phyloP scores from a whole-genome alignment of 2,329 filamentous ascomycete species.

The Ilyonectria mors-panacis region DNA sequence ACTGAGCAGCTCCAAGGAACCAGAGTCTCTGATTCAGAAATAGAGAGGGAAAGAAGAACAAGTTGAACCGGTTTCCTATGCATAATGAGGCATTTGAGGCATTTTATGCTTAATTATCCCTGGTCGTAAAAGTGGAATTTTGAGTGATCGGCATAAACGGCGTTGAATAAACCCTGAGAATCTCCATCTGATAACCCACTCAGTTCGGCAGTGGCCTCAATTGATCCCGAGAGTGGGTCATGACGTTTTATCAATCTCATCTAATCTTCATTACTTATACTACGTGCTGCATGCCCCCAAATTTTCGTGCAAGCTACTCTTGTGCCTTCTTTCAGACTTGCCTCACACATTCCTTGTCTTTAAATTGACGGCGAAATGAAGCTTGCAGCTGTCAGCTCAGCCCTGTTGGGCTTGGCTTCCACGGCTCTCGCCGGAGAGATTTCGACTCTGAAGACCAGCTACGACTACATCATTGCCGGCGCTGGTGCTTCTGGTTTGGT shows the following conservation, averaged over 20 bases:
- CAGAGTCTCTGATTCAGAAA: neutral
- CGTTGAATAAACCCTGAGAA: constrained; percentile 24
- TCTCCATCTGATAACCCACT: constrained; percentile 34
- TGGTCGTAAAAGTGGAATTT: constrained; percentile 2
- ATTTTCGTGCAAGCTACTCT: neutral
- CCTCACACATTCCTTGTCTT: neutral
- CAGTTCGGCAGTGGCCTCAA: constrained; percentile 22
- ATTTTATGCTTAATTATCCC: constrained; percentile 15
- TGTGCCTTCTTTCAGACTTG: neutral
- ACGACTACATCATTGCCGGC: constrained; percentile 44
- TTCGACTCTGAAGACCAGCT: constrained; percentile 32
- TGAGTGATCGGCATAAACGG: constrained; percentile 29
- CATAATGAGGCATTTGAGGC: constrained; percentile 18
- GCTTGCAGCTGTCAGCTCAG: constrained; percentile 27
- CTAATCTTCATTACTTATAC: constrained; percentile 35
- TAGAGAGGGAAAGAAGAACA: neutral
- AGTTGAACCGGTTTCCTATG: neutral
- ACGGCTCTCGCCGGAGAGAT: constrained; percentile 26
- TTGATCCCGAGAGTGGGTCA: constrained; percentile 16
- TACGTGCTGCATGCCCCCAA: neutral
- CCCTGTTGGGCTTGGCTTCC: constrained; percentile 32
- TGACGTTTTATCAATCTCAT: constrained; percentile 44
- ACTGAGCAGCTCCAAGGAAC: neutral
- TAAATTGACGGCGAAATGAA: constrained; percentile 28
- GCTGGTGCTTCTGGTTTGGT: constrained; percentile 43